phyloP scores from a whole-genome alignment of 2,329 filamentous ascomycete genomes.

The Cytospora piceae region DNA sequence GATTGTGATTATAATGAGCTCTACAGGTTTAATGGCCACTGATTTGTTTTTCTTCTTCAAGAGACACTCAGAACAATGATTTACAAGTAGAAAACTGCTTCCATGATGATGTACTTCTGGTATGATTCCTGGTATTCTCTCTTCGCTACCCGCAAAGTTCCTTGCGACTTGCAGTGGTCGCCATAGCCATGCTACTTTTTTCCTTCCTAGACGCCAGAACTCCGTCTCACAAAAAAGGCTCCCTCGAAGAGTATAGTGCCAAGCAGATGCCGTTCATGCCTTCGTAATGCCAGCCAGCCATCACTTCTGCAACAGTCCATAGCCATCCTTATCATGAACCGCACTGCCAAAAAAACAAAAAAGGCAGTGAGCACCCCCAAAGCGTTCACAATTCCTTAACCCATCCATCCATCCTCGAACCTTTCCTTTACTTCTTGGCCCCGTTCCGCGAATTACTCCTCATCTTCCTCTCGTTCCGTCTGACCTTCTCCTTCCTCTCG shows the following conservation, averaged over 20 bases:
- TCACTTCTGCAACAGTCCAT: background rate
- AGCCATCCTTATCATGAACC: background rate
- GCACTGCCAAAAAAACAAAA: background rate
- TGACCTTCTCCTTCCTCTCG: conserved; percentile 69
- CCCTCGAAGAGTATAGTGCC: background rate
- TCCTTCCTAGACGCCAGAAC: conserved; percentile 26
- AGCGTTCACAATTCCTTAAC: background rate
- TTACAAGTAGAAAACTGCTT: background rate
- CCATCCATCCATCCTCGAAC: background rate
- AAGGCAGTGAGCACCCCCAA: background rate
- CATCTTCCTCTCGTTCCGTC: conserved; percentile 71
- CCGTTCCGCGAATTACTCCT: conserved; percentile 65
- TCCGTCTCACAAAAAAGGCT: conserved; percentile 9
- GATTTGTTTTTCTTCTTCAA: background rate
- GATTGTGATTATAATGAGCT: background rate
- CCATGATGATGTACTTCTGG: background rate
- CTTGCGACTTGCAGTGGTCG: background rate
- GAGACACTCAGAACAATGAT: background rate
- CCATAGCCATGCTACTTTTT: background rate
- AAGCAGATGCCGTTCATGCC: conserved; percentile 3
- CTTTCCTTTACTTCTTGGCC: conserved; percentile 28
- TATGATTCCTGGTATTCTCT: background rate
- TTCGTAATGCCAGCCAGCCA: background rate
- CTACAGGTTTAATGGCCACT: no score
- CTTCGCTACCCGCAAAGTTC: no score